Evolutionary conservation across 805 yeast species (phyloP).

Genomic region (Maudiozyma serrabonitensis): DNA sequence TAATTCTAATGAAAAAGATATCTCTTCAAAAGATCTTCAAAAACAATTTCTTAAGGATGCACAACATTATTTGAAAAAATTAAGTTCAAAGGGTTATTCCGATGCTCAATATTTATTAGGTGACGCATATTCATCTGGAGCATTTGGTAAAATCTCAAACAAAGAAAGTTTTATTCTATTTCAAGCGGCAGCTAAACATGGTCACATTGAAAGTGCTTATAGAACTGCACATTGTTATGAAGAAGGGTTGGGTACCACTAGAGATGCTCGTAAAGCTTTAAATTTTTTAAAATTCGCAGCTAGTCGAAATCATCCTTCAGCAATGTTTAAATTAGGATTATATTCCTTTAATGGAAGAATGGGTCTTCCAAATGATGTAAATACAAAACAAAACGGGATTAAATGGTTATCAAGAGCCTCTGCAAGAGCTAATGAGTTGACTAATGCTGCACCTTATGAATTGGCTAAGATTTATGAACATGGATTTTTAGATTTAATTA

Average conservation of each 20-base stretch:
- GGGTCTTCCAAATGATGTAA: constrained; percentile 64
- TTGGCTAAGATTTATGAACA: constrained; percentile 72
- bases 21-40: constrained; percentile 33
- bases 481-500: constrained; percentile 81
- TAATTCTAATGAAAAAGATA: neutral
- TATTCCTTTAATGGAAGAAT: constrained; percentile 75
- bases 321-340: constrained; percentile 86
- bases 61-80: constrained; percentile 50
- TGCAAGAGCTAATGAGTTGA: constrained; percentile 71
- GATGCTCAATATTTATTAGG: constrained; percentile 90
- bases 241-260: constrained; percentile 85
- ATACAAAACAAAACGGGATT: constrained; percentile 74
- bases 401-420: constrained; percentile 89
- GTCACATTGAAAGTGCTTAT: constrained; percentile 85
- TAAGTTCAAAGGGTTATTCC: constrained; percentile 69
- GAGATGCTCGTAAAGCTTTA: constrained; percentile 78
- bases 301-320: constrained; percentile 87
- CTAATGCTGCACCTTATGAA: constrained; percentile 92
- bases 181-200: constrained; percentile 86
- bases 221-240: constrained; percentile 87
- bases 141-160: constrained; percentile 69
- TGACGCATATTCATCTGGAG: constrained; percentile 83
- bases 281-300: constrained; percentile 84
- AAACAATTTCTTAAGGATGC: constrained; percentile 70
- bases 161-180: constrained; percentile 69